These are phyloP conservation scores for Crithidia fasciculata DNA, from an alignment of 208 protist species.

Conservation along the genomic window DNA sequence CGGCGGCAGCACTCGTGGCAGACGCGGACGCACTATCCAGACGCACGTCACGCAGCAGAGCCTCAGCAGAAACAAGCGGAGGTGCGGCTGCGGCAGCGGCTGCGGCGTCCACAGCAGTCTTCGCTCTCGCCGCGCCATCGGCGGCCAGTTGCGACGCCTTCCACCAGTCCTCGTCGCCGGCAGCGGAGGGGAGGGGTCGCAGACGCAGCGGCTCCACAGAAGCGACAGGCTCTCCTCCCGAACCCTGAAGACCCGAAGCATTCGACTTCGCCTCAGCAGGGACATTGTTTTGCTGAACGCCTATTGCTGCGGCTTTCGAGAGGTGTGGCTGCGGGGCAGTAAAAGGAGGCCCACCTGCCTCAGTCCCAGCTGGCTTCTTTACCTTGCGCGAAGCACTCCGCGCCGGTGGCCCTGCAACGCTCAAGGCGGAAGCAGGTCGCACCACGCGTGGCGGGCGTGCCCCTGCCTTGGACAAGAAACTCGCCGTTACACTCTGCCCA, in stretches of 20 bases:
- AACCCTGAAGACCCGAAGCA: not conserved
- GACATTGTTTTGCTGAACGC: too few species aligned
- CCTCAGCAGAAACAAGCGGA: slow-evolving; percentile 27
- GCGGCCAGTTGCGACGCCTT: not conserved
- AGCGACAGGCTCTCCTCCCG: not conserved
- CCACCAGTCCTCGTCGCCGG: slow-evolving; percentile 1
- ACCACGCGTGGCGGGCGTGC: slow-evolving; percentile 18
- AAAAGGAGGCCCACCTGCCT: too few species aligned
- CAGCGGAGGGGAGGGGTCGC: slow-evolving; percentile 4
- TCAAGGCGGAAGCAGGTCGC: slow-evolving; percentile 1
- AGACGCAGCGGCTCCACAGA: slow-evolving; percentile 1
- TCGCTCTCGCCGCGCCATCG: not conserved
- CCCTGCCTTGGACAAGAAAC: slow-evolving; percentile 54
- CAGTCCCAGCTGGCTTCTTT: not conserved
- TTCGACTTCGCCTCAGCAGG: not conserved
- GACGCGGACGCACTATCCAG: not conserved
- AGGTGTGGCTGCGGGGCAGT: too few species aligned
- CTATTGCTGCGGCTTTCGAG: too few species aligned
- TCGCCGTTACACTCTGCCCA: slow-evolving; percentile 63
- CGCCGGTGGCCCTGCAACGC: not conserved
- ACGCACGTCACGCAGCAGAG: slow-evolving; percentile 24
- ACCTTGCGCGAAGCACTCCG: not conserved
- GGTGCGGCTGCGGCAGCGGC: not conserved
- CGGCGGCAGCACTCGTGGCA: not conserved
- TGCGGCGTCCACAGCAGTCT: not conserved